These are phyloP conservation scores for Zasmidium cellare DNA, from an alignment of 2,329 filamentous ascomycete genomes.

Conservation along the genomic window DNA sequence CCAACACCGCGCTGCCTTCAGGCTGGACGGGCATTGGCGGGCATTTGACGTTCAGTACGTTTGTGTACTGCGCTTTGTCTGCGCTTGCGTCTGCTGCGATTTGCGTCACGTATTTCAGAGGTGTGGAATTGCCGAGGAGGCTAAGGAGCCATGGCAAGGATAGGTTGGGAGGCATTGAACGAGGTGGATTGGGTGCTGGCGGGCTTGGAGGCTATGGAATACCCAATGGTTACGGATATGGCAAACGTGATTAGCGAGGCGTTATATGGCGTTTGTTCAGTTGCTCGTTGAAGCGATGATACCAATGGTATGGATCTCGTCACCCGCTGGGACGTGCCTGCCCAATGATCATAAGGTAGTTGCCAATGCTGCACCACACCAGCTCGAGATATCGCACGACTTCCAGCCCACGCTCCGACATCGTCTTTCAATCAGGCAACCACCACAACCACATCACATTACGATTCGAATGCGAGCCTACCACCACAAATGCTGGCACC, in stretches of 20 bases:
- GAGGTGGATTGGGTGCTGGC: slow-evolving; percentile 30
- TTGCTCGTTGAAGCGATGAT: not conserved
- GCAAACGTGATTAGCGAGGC: slow-evolving; percentile 17
- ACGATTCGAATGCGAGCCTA: too few species aligned
- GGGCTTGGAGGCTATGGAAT: slow-evolving; percentile 44
- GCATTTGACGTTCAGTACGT: slow-evolving; percentile 51
- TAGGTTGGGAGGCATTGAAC: slow-evolving; percentile 42
- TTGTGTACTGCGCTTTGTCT: slow-evolving; percentile 51
- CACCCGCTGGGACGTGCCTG: too few species aligned
- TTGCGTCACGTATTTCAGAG: slow-evolving; percentile 57
- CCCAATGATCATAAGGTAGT: too few species aligned
- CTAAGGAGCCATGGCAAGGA: slow-evolving; percentile 60
- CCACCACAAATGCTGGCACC: too few species aligned
- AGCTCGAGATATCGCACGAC: too few species aligned
- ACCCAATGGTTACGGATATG: slow-evolving; percentile 40
- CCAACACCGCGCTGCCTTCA: slow-evolving; percentile 66
- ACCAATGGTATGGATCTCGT: not conserved
- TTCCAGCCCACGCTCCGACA: too few species aligned
- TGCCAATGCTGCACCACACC: too few species aligned
- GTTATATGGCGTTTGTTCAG: not conserved
- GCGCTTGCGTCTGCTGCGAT: slow-evolving; percentile 50
- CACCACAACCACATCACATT: too few species aligned
- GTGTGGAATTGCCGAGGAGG: slow-evolving; percentile 51
- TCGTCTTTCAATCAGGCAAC: too few species aligned
- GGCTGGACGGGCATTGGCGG: slow-evolving; percentile 54